These are phyloP conservation scores for Fusarium secorum DNA, from an alignment of 2,329 filamentous ascomycete species.

Conservation along the genomic window DNA sequence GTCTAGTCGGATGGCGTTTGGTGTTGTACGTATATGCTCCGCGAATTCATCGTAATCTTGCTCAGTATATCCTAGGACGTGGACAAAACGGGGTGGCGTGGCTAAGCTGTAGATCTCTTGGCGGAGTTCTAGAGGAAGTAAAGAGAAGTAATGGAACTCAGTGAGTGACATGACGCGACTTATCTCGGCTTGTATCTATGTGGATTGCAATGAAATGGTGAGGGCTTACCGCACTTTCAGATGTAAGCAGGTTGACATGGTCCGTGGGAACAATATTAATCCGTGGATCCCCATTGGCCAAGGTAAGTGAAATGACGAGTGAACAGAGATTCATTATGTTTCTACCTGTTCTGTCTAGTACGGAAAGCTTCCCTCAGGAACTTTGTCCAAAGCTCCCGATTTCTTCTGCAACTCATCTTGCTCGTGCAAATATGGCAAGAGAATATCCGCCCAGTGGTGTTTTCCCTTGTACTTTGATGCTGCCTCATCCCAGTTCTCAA, in stretches of 20 bases:
- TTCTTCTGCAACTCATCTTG: conserved; percentile 20
- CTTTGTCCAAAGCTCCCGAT: conserved; percentile 4
- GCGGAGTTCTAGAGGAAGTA: background rate
- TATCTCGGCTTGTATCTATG: rapidly evolving
- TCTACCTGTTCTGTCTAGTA: background rate
- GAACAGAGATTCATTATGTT: background rate
- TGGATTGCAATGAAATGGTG: background rate
- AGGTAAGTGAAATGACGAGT: background rate
- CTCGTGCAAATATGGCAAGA: conserved; percentile 23
- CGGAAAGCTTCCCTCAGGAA: conserved; percentile 14
- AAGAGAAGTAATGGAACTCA: background rate
- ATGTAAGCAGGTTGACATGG: background rate
- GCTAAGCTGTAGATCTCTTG: background rate
- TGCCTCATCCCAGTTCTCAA: conserved; percentile 30
- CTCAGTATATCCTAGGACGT: background rate
- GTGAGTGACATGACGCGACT: background rate
- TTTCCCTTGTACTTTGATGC: conserved; percentile 24
- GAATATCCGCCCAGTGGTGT: conserved; percentile 25
- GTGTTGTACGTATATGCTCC: background rate
- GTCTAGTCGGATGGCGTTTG: background rate
- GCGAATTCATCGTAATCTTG: background rate
- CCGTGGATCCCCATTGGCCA: rapidly evolving
- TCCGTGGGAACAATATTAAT: background rate
- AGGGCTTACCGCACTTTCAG: background rate
- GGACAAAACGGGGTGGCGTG: background rate